Percentiles rank a stretch among this genome's conserved stretches.
Evolutionary conservation across 176 grass and related monocot genomes (phyloP).

Genomic region (Paspalum vaginatum): DNA sequence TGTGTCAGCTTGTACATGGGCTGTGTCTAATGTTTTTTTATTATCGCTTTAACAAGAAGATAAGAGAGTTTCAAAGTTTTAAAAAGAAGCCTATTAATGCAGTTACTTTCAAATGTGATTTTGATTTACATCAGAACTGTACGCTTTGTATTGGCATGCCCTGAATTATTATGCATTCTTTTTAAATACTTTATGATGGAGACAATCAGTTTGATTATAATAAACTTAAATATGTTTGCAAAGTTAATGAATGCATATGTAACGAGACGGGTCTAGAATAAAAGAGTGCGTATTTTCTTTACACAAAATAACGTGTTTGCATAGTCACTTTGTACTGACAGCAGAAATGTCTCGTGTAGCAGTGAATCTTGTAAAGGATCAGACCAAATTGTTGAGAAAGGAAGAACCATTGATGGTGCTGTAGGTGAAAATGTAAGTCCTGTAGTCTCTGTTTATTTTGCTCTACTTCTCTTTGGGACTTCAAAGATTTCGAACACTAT

Average conservation of each 20-base stretch:
- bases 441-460: constrained; percentile 1
- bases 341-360: constrained; percentile 16
- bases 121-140: constrained; percentile 13
- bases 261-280: background rate
- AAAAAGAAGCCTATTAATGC: background rate
- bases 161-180: background rate
- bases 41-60: background rate
- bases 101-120: background rate
- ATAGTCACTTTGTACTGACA: background rate
- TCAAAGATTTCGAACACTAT: background rate
- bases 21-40: constrained; percentile 20
- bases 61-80: background rate
- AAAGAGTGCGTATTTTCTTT: background rate
- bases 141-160: constrained; percentile 5
- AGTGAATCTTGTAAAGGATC: constrained; percentile 36
- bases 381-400: constrained; percentile 19
- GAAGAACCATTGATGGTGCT: constrained; percentile 19
- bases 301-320: constrained; percentile 6
- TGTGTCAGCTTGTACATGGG: constrained; percentile 1
- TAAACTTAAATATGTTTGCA: background rate
- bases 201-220: background rate
- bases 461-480: constrained; percentile 1
- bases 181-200: background rate
- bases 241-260: background rate
- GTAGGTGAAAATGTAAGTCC: constrained; percentile 51